A percentile compares a stretch with the other conserved stretches of the same genome.
Conservation (phyloP, 208 protist genomes). For the Crithidia thermophila region DNA sequence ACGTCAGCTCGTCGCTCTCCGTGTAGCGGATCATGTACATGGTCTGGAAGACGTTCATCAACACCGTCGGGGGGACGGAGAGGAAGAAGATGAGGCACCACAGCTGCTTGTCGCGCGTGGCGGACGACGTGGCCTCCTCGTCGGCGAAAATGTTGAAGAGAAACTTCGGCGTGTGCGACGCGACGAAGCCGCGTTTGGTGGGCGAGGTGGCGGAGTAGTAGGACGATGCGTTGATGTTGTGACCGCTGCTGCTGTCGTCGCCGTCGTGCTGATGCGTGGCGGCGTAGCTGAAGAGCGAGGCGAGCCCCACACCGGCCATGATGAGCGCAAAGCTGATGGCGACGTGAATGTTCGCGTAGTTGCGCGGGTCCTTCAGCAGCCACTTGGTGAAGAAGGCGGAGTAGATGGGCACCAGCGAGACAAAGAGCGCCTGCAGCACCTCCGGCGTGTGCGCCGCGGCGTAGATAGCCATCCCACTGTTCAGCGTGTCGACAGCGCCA, state of each 20-base stretch:
- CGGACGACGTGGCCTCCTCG: background rate
- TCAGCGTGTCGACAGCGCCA: conserved; percentile 48
- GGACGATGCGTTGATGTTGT: too few relatives aligned
- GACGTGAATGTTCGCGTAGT: conserved; percentile 43
- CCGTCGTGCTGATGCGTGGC: background rate
- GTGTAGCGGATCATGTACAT: conserved; percentile 80
- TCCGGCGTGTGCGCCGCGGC: conserved; percentile 61
- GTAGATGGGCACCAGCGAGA: conserved; percentile 51
- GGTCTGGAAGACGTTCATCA: conserved; percentile 79
- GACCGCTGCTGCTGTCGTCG: background rate
- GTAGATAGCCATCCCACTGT: conserved; percentile 61
- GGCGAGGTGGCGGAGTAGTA: too few relatives aligned
- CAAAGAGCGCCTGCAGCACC: conserved; percentile 65
- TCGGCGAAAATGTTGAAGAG: background rate
- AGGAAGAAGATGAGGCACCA: conserved; percentile 80
- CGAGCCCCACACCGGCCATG: conserved; percentile 42
- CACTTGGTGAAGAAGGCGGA: conserved; percentile 54
- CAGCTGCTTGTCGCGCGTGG: conserved; percentile 17
- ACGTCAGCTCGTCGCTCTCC: conserved; percentile 22
- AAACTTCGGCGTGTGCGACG: background rate
- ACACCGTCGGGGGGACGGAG: conserved; percentile 62
- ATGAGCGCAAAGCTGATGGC: conserved; percentile 45
- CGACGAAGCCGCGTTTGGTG: background rate
- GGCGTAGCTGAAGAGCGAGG: conserved; percentile 36
- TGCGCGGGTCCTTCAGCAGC: conserved; percentile 47